phyloP scores from a whole-genome alignment of 495 filamentous ascomycete genomes.

The Lophium mytilinum region DNA sequence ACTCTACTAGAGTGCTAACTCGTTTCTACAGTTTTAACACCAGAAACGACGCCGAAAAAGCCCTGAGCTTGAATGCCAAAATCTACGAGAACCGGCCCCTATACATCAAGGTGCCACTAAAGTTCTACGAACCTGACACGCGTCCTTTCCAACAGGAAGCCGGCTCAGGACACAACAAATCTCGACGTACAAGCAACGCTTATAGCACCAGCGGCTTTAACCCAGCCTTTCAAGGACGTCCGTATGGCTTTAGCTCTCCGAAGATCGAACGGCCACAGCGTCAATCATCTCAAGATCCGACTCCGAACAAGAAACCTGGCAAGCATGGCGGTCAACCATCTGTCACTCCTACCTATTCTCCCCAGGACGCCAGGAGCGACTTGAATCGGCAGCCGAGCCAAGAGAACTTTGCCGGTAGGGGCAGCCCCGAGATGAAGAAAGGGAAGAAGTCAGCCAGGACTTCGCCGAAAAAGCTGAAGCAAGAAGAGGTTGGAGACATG shows the following conservation, averaged over 20 bases:
- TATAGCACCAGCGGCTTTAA: too few relatives aligned
- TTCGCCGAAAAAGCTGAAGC: neutral
- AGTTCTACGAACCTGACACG: too few relatives aligned
- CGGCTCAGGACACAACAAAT: too few relatives aligned
- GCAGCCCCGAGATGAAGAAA: neutral
- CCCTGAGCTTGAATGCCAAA: neutral
- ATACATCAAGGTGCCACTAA: neutral
- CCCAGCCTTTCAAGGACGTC: too few relatives aligned
- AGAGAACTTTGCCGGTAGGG: neutral
- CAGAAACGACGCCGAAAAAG: slow-evolving; percentile 5
- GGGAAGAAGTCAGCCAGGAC: neutral
- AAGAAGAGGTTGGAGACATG: neutral
- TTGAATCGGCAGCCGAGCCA: neutral
- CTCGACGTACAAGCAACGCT: too few relatives aligned
- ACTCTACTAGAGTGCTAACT: neutral
- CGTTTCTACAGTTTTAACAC: neutral
- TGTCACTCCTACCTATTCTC: neutral
- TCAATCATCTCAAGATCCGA: too few relatives aligned
- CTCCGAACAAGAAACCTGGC: too few relatives aligned
- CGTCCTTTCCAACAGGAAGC: neutral
- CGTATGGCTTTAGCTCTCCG: too few relatives aligned
- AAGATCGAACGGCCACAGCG: too few relatives aligned
- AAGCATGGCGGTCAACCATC: neutral
- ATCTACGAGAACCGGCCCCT: neutral
- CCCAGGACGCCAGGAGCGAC: slow-evolving; percentile 1